Evolutionary conservation across 352 stramenopile species (phyloP).

Genomic region (Phytophthora rubi): DNA sequence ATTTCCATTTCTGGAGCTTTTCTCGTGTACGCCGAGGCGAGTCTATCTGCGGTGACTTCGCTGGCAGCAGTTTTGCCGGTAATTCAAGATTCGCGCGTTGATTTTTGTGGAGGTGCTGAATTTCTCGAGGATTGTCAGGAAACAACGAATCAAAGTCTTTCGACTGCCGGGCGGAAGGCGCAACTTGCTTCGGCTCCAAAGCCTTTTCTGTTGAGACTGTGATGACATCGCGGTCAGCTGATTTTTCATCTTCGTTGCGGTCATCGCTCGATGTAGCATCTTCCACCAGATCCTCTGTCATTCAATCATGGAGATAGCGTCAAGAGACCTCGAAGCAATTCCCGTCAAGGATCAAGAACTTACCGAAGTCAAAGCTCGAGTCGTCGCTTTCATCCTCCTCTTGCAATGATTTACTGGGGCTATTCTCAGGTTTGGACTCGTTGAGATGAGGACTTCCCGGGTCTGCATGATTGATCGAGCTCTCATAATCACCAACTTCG

Average conservation of each 20-base stretch:
- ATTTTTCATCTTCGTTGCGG: slow-evolving; percentile 19
- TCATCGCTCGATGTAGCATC: slow-evolving; percentile 24
- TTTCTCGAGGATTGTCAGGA: slow-evolving; percentile 7
- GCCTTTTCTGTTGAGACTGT: neutral
- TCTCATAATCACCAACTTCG: neutral
- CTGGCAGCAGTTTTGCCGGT: slow-evolving; percentile 7
- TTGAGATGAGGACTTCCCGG: neutral
- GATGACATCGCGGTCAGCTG: neutral
- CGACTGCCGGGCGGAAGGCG: neutral
- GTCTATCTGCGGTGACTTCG: slow-evolving; percentile 24
- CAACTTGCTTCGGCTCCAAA: neutral
- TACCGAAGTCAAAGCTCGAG: slow-evolving; percentile 66
- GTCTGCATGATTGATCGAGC: neutral
- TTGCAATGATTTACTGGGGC: neutral
- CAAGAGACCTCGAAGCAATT: neutral
- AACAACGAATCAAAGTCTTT: neutral
- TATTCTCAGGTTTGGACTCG: slow-evolving; percentile 9
- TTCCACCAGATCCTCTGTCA: slow-evolving; percentile 49
- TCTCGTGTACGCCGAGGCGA: slow-evolving; percentile 5
- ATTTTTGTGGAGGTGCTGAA: slow-evolving; percentile 10
- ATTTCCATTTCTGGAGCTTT: slow-evolving; percentile 1
- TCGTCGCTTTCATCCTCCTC: slow-evolving; percentile 11
- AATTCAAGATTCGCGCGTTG: neutral
- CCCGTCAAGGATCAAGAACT: slow-evolving; percentile 7
- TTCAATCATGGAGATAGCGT: neutral